Conservation (phyloP, 495 filamentous ascomycete species). For the Articulospora tetracladia region DNA sequence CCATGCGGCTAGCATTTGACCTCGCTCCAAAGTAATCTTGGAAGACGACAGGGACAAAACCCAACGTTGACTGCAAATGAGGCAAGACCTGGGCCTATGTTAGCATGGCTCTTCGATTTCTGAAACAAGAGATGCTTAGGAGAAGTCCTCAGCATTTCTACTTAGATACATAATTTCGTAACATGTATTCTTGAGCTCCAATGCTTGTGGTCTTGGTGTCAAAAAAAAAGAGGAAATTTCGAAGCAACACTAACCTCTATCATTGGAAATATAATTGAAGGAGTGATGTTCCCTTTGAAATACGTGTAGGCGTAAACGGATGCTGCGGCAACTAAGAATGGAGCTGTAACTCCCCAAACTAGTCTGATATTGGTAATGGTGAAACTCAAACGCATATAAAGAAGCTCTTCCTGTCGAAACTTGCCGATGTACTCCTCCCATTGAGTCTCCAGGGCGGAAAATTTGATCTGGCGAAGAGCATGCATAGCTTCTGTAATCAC, state of each 20-base stretch:
- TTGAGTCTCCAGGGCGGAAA: constrained; percentile 21
- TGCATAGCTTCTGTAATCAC: constrained; percentile 25
- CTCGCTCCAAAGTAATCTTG: constrained; percentile 1
- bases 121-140: no score
- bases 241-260: no score
- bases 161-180: no score
- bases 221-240: no score
- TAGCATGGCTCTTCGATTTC: no score
- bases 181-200: no score
- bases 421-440: constrained; percentile 19
- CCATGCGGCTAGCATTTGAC: not conserved
- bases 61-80: constrained; percentile 14
- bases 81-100: constrained; percentile 16
- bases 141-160: no score
- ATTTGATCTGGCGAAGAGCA: constrained; percentile 30
- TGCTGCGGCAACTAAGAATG: constrained; percentile 13
- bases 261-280: constrained; percentile 25
- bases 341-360: constrained; percentile 10
- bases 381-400: constrained; percentile 7
- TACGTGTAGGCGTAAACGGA: constrained; percentile 16
- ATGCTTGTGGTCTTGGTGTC: no score
- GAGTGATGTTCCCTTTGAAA: constrained; percentile 6
- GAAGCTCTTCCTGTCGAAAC: constrained; percentile 17
- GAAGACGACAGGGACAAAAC: constrained; percentile 17
- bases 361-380: not conserved